Evolutionary conservation across 352 stramenopile species (phyloP).

Genomic region (Phytophthora lateralis): DNA sequence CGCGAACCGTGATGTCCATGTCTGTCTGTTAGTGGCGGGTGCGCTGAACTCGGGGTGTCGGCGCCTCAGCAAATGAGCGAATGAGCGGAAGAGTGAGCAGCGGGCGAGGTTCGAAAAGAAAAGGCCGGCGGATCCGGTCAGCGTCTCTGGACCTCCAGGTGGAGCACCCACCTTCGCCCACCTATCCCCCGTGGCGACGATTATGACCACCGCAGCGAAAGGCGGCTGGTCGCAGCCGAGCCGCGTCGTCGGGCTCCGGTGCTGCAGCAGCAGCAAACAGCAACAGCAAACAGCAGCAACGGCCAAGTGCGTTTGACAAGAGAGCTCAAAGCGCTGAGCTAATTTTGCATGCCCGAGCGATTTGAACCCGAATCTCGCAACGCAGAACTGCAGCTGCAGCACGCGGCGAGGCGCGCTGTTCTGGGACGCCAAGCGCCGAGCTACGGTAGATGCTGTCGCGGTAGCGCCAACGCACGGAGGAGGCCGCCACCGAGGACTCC

Average conservation of each 20-base stretch:
- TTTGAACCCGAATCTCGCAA: conserved; percentile 7
- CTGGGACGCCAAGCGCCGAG: not conserved
- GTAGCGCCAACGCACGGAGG: no score
- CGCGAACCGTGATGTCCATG: conserved; percentile 84
- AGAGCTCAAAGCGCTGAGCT: not conserved
- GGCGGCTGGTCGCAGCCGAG: conserved; percentile 22
- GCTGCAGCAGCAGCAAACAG: conserved; percentile 1
- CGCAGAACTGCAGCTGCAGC: no score
- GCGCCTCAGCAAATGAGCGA: conserved; percentile 42
- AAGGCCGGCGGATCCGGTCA: conserved; percentile 21
- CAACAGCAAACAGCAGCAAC: not conserved
- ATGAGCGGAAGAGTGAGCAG: conserved; percentile 40
- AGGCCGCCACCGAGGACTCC: no score
- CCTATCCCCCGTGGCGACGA: conserved; percentile 16
- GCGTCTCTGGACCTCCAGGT: conserved; percentile 38
- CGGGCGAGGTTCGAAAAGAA: conserved; percentile 34
- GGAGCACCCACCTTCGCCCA: conserved; percentile 21
- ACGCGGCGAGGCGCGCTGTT: no score
- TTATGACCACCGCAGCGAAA: conserved; percentile 25
- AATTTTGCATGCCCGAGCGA: conserved; percentile 6
- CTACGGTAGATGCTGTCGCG: not conserved
- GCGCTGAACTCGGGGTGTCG: conserved; percentile 21
- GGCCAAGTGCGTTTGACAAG: not conserved
- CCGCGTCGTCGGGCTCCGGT: conserved; percentile 8
- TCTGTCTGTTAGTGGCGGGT: not conserved